Base-by-base conservation (phyloP, 169 alveolate genomes). In the Plasmodium malariae region DNA sequence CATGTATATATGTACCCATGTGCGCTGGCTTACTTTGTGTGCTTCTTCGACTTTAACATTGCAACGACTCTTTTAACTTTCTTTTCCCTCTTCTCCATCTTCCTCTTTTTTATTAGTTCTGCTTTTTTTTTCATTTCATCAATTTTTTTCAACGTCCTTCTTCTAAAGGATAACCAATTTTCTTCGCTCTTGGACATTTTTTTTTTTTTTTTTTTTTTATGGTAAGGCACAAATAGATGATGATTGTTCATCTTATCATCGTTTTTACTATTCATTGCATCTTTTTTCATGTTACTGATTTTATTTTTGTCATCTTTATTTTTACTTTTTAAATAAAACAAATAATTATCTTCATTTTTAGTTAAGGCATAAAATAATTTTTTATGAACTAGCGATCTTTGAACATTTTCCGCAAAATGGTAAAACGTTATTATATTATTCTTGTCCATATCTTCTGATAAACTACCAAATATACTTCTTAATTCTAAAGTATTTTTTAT, bases 91-190 rank as follows among this genome's bases (percentile, higher is more conserved):
- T 83, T 83, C 67, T 83, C 69, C 60, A 37, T 48, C 36, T 83
- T 83, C 14, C 49, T 70, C 48, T 65, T 83, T 71, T 83, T 83
- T 21, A 83, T 51, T 12, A 83, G 65, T 51, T 83, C 85, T 30
- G 91, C 91, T 45, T 83, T 83, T 51, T 83, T 70, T 71, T 83
- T 83, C 91, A 83, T 83, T 17, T 83, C 91, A 11, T 83, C 91
- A 45, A 83, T 83, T 83, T 83, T 83, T 67, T 83, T 83, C 26
- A 83, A 60, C 9, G 85, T 83, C 45, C 83, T 67, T 49, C 91
- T 83, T 43, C 91, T 65, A 63, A 83, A 83, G 3, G 78, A 21
- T 59, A 83, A 34, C 91, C 91, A 83, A 28, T 83, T 83, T 62
- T 83, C 65, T 43, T 83, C 91, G 43, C 72, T 36, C 36, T 51